Evolutionary conservation across 352 stramenopile species (phyloP), one percentile per base, ranked within the genome.

Genomic region (Phytophthora pini): DNA sequence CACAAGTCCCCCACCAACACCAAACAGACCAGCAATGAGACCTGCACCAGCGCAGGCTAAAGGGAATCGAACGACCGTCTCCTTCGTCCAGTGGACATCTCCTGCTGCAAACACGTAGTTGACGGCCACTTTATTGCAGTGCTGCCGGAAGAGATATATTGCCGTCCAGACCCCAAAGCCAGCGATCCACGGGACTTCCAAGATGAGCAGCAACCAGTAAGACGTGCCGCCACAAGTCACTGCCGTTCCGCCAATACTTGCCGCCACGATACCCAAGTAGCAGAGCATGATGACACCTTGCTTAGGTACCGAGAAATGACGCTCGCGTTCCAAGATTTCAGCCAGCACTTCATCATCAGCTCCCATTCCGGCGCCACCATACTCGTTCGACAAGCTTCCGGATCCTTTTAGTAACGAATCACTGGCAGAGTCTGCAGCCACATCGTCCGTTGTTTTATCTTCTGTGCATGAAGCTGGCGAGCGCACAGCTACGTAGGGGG

Each of bases 101-200:
- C 79, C 79, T 0, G 49, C 48, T 17, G 61, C 63, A 15, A 77
- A 81, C 12, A 68, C 64, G 56, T 80, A 88, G 43, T 72, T 69
- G 45, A 83, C 53, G 13, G 62, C 57, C 11, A 72, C 51, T 52
- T 88, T 88, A 24, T 57, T 64, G 12, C 67, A 56, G 27, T 80
- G 68, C 29, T 69, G 56, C 34, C 67, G 65, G 36, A 51, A 65
- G 47, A 88, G 76, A 46, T 69, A 61, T 48, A 61, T 17, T 8
- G 59, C 61, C 7, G 64, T 68, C 22, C 54, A 46, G 5, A 61
- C 61, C 4, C 67, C 77, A 47, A 88, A 88, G 49, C 57, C 56
- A 29, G 67, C 46, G 20, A 88, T 74, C 74, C 74, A 83, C n/a
- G 79, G 79, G 41, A 88, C 61, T 34, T 88, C 76, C 22, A 65